Base-by-base conservation (phyloP, 164 flowering plant genomes). In the Berberis vulgaris region DNA sequence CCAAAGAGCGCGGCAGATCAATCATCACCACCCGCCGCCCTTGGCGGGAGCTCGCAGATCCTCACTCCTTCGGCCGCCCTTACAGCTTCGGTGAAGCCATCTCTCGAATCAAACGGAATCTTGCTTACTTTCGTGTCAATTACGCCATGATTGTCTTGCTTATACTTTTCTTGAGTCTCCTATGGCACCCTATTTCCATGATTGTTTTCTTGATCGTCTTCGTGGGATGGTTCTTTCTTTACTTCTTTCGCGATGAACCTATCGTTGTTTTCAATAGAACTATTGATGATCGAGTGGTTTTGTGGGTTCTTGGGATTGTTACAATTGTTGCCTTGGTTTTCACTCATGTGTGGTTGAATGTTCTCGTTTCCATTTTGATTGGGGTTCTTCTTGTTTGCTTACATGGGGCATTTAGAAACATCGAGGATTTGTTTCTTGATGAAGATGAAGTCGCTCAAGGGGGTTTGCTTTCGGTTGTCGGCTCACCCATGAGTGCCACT, bases 101-200 rank as follows among this genome's bases (percentile, higher is more conserved):
- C 43, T 66, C 72, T 8, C 85, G 89, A 49, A 64, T 88, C 71
- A 49, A 64, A 46, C 76, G 70, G 9, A 91, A 88, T 77, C 74
- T 85, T 57, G 43, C 65, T 71, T 73, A 72, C 54, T 88, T 88
- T 70, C 81, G 77, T 54, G 64, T 72, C 43, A 88, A 88, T 76
- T 91, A 88, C 83, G 60, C 82, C 47, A 12, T 80, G 8, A 45
- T 82, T 69, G 45, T 73, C 45, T 69, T 83, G 49, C 9, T 79
- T 45, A 60, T 81, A 65, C 72, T 87, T 67, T 75, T 83, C 75
- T 62, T 86, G 45, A 67, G 81, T 68, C 86, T 91, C 47, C 5
- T 86, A 46, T 72, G 69, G 71, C 93, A 79, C 70, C 96, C 94
- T 3, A 26, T 84, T 66, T 73, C 91, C 44, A 55, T 84, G 65